phyloP scores from a whole-genome alignment of 345 rosid species.

The Citrus mangshanensis region DNA sequence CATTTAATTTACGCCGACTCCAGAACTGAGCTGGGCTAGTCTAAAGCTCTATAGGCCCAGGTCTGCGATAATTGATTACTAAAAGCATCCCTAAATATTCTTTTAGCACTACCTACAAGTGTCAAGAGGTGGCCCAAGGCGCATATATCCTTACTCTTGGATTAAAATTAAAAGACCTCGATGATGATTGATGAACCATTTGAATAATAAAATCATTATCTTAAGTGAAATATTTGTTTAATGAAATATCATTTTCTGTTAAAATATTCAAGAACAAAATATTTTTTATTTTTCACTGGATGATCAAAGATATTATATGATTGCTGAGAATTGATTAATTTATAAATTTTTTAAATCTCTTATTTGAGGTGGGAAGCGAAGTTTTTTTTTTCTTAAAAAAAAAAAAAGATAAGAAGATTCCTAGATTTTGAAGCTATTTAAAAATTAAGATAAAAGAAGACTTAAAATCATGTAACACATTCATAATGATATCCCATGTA shows the following conservation, averaged over 20 bases:
- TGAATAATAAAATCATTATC: too few relatives aligned
- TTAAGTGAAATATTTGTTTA: too few relatives aligned
- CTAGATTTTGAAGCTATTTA: not conserved
- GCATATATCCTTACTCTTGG: too few relatives aligned
- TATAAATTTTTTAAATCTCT: not conserved
- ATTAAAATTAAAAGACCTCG: too few relatives aligned
- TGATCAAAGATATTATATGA: not conserved
- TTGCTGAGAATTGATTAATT: not conserved
- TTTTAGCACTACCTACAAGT: not conserved
- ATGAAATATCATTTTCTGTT: too few relatives aligned
- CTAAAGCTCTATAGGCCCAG: too few relatives aligned
- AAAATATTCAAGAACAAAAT: too few relatives aligned
- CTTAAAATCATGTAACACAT: not conserved
- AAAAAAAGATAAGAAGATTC: not conserved
- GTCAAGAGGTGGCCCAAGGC: too few relatives aligned
- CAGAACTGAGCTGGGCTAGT: not conserved
- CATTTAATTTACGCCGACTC: not conserved
- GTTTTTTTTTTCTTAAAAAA: too few relatives aligned
- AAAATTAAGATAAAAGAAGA: not conserved
- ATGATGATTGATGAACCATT: too few relatives aligned
- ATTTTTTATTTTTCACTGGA: too few relatives aligned
- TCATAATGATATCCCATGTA: not conserved
- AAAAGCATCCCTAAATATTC: too few relatives aligned
- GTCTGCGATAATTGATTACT: not conserved
- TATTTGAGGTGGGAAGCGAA: not conserved